A percentile compares a stretch with the other conserved stretches of the same genome.
Conservation (phyloP, 805 yeast species). For the Saturnispora kantuleensis region DNA sequence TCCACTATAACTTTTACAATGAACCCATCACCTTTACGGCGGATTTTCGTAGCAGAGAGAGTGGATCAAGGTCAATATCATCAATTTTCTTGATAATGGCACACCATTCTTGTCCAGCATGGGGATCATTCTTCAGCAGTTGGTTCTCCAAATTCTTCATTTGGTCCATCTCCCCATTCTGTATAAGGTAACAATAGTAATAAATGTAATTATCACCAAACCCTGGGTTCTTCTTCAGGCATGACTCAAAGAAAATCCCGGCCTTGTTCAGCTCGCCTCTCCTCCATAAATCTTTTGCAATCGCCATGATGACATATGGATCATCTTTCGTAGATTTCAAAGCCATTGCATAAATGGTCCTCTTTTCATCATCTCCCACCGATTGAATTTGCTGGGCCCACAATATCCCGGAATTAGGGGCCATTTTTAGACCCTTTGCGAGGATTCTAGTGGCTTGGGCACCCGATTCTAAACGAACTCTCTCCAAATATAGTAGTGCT, state of each 20-base stretch:
- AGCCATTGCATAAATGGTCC: slow-evolving; percentile 60
- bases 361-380: slow-evolving; percentile 33
- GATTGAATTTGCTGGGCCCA: slow-evolving; percentile 56
- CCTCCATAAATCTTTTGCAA: slow-evolving; percentile 60
- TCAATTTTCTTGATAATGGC: slow-evolving; percentile 36
- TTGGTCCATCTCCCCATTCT: slow-evolving; percentile 32
- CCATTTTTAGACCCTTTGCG: slow-evolving; percentile 46
- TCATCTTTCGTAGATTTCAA: slow-evolving; percentile 55
- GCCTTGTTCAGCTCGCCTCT: slow-evolving; percentile 59
- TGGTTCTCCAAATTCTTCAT: slow-evolving; percentile 26
- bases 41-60: slow-evolving; percentile 16
- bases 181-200: slow-evolving; percentile 37
- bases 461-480: slow-evolving; percentile 47
- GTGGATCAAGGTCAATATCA: slow-evolving; percentile 18
- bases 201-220: slow-evolving; percentile 77
- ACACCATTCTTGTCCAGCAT: slow-evolving; percentile 56
- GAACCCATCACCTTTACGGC: slow-evolving; percentile 7
- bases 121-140: slow-evolving; percentile 41
- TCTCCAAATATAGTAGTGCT: slow-evolving; percentile 49
- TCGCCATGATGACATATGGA: slow-evolving; percentile 45
- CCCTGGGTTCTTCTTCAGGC: slow-evolving; percentile 36
- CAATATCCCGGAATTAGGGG: slow-evolving; percentile 49
- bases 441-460: slow-evolving; percentile 45
- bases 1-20: neutral
- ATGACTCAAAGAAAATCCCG: slow-evolving; percentile 63